Percentiles rank a stretch among this genome's conserved stretches.
Evolutionary conservation across 176 grass and related monocot genomes (phyloP).

Genomic region (Calamus simplicifolius): DNA sequence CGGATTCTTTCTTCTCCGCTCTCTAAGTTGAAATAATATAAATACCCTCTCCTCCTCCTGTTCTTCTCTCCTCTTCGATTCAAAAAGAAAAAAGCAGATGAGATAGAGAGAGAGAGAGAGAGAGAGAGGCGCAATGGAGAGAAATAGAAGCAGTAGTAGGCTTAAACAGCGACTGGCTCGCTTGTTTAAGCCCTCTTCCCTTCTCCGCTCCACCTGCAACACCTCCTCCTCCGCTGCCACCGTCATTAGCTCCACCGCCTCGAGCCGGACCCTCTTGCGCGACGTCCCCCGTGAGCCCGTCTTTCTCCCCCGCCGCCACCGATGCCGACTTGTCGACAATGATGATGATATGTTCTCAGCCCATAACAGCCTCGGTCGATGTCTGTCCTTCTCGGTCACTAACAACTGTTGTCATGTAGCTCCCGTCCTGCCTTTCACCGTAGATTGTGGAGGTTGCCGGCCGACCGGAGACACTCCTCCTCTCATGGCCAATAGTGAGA

Average conservation of each 20-base stretch:
- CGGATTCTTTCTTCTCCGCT: no score
- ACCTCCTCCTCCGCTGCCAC: slow-evolving; percentile 31
- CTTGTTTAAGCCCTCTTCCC: slow-evolving; percentile 47
- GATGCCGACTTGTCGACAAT: no score
- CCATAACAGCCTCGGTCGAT: no score
- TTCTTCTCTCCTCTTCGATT: no score
- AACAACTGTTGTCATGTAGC: no score
- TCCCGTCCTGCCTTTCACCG: neutral
- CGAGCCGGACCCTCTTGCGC: slow-evolving; percentile 6
- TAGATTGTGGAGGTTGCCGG: slow-evolving; percentile 27
- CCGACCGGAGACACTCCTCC: neutral
- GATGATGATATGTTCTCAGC: no score
- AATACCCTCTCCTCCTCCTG: no score
- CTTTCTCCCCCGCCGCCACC: slow-evolving; percentile 6
- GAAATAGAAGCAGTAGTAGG: slow-evolving; percentile 35
- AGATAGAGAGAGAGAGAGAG: neutral
- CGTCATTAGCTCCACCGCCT: slow-evolving; percentile 14
- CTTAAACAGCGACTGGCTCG: slow-evolving; percentile 58
- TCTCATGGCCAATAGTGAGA: neutral
- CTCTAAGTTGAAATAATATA: no score
- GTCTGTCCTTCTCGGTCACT: no score
- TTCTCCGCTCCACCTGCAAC: slow-evolving; percentile 78
- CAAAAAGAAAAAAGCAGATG: no score
- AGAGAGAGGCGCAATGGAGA: slow-evolving; percentile 10
- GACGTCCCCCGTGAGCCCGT: slow-evolving; percentile 18